These are phyloP conservation scores for Zygoascus biomembranicola DNA, from an alignment of 805 yeast genomes.

Conservation along the genomic window DNA sequence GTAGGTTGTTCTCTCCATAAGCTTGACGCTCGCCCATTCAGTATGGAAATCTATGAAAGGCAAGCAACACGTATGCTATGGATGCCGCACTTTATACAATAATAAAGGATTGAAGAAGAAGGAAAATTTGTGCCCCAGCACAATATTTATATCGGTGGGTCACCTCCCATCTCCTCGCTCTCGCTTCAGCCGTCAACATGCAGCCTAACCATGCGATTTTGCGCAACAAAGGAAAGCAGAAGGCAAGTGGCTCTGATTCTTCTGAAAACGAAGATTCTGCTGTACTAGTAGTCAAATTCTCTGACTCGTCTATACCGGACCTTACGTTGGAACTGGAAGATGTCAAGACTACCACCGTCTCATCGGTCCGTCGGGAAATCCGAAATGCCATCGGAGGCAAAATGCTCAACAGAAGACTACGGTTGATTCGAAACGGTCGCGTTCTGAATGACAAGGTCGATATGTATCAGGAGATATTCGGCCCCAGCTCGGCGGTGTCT, in stretches of 20 bases:
- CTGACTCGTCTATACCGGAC: constrained; percentile 37
- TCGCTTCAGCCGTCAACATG: not conserved
- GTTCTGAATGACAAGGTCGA: constrained; percentile 51
- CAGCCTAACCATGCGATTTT: not conserved
- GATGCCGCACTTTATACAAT: constrained; percentile 47
- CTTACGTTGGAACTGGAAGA: constrained; percentile 30
- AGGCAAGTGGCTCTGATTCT: not conserved
- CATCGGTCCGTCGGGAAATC: constrained; percentile 36
- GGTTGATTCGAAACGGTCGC: constrained; percentile 62
- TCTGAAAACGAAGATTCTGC: not conserved
- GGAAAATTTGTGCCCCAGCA: not conserved
- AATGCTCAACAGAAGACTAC: constrained; percentile 40
- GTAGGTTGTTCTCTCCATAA: constrained; percentile 54
- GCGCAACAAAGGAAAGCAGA: not conserved
- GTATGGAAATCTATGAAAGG: constrained; percentile 27
- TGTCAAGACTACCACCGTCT: constrained; percentile 30
- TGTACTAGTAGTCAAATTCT: constrained; percentile 36
- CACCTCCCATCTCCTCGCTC: no score
- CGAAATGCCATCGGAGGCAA: constrained; percentile 30
- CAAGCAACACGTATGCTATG: constrained; percentile 76
- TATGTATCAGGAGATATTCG: constrained; percentile 41
- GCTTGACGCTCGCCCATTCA: constrained; percentile 55
- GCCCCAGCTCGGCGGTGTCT: constrained; percentile 3
- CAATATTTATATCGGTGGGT: not conserved
- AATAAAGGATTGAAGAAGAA: constrained; percentile 3